phyloP scores from a whole-genome alignment of 108 stramenopile species.

The Nannochloropsis gaditana region DNA sequence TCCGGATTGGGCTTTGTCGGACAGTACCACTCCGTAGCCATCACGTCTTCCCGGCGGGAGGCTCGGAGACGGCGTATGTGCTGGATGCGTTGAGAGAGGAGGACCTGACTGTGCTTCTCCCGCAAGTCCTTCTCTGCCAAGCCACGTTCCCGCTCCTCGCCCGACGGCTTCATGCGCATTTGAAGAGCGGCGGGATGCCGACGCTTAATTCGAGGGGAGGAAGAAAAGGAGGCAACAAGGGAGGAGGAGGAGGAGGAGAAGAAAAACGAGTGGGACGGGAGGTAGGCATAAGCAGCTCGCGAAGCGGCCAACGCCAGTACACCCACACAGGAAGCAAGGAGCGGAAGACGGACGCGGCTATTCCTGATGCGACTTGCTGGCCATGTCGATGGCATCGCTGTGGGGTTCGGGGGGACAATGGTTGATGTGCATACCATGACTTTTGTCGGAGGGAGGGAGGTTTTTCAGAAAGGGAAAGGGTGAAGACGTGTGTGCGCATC shows the following conservation, averaged over 20 bases:
- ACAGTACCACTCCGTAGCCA: not conserved
- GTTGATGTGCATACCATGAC: no score
- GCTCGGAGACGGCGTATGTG: slow-evolving; percentile 6
- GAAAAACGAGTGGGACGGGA: not conserved
- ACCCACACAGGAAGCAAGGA: not conserved
- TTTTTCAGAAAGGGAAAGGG: no score
- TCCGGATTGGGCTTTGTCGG: not conserved
- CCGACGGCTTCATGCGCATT: not conserved
- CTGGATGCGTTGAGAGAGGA: not conserved
- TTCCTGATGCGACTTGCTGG: no score
- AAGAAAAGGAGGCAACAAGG: not conserved
- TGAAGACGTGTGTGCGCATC: no score
- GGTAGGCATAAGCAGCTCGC: not conserved
- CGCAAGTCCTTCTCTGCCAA: not conserved
- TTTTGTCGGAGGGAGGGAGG: no score
- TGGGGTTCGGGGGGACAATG: no score
- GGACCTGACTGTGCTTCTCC: not conserved
- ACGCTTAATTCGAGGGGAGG: not conserved
- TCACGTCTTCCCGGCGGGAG: not conserved
- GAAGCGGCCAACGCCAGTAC: not conserved
- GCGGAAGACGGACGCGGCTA: not conserved
- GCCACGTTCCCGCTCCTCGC: not conserved
- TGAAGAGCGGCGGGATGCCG: not conserved
- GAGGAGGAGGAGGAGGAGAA: not conserved
- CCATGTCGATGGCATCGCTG: no score